Base-by-base conservation (phyloP, 2,329 filamentous ascomycete genomes). In the Aureobasidium sp. region DNA sequence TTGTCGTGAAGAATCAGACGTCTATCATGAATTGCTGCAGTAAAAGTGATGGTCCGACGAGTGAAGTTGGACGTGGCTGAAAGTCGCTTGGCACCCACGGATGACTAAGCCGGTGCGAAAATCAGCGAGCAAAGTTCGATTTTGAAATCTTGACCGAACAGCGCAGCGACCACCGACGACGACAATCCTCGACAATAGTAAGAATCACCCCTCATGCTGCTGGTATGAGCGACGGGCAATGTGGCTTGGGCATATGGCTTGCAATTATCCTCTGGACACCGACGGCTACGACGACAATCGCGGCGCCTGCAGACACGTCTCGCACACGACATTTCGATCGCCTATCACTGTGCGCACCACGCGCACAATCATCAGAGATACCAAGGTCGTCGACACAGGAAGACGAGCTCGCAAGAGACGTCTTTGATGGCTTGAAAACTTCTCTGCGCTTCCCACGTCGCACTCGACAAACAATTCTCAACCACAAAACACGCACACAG, bases 141-240 rank as follows among this genome's bases (percentile, higher is more conserved):
- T 48, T 27, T 42, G 22, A 29, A 29, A 22, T 51, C 51, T 60
- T 42, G 36, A 8, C 37, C 17, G 45, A 51, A 25, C 17, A 41
- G 57, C 57, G 57, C 44, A 60, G 57, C 44, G 57, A 60, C 42
- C 42, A 51, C 57, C 45, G 57, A 44, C 57, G 57, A 60, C 57
- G 45, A 60, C 57, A 51, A 60, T 29, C 45, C 34, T 48, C 42
- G 31, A 25, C 45, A 60, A 60, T 37, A 60, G 57, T 60, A 60
- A 60, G 57, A 42, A 51, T 12, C 20, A 47, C 31, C 41, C 45
- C 31, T 44, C 29, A 27, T 59, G 55, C 41, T 47, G 57, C 5
- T 51, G 57, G 45, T 45, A 42, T 49, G 22, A n/a, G 14, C 31
- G 44, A 60, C 34, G 36, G 37, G 25, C 34, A 51, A 1, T 60